A percentile compares a stretch with the other conserved stretches of the same genome.
Evolutionary conservation across 106 monocot species (phyloP).

Genomic region (Posidonia australis): DNA sequence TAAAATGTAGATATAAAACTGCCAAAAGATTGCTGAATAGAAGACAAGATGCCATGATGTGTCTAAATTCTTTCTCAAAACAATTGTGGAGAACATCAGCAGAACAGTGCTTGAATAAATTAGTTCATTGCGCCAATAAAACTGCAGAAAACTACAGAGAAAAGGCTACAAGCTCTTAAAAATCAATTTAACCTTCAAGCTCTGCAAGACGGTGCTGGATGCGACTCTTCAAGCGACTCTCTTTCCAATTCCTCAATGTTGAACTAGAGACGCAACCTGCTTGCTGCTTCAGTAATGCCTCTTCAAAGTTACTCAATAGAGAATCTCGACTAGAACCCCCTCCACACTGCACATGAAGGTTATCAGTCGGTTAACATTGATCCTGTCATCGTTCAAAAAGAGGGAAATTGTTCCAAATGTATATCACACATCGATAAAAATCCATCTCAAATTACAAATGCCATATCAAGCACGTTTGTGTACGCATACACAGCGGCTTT

Average conservation of each 20-base stretch:
- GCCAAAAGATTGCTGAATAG: background rate
- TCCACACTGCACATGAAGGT: slow-evolving; percentile 17
- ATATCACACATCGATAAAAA: no score
- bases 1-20: no score
- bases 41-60: background rate
- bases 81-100: background rate
- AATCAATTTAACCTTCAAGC: slow-evolving; percentile 73
- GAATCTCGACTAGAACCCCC: slow-evolving; percentile 12
- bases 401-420: no score
- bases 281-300: slow-evolving; percentile 49
- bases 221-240: slow-evolving; percentile 50
- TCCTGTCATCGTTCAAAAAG: background rate
- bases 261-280: slow-evolving; percentile 39
- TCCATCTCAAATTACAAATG: no score
- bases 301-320: slow-evolving; percentile 58
- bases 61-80: background rate
- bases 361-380: background rate
- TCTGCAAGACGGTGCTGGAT: slow-evolving; percentile 67
- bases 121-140: background rate
- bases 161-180: background rate
- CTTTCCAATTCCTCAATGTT: slow-evolving; percentile 39
- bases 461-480: no score
- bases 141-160: background rate
- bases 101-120: background rate
- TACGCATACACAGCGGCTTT: no score